Evolutionary conservation across 2,329 filamentous ascomycete species (phyloP), one percentile per base, ranked within the genome.

Genomic region (Fusarium praegraminearum): DNA sequence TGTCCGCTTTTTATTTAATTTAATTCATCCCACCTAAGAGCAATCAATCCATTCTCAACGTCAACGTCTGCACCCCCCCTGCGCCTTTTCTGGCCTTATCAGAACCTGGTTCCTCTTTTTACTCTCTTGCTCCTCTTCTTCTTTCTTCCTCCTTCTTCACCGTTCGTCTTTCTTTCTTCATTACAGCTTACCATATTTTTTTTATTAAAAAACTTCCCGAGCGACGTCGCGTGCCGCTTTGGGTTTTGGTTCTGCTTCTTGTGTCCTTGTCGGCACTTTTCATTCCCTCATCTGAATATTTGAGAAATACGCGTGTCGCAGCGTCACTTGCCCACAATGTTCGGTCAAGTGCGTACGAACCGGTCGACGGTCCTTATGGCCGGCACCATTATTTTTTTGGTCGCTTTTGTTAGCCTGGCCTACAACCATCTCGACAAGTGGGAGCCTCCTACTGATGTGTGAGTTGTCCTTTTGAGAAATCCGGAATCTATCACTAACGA

Each of bases 381-480:
- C 51, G 78, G 66, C 35, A 67, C 73, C 41, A 67, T 79, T 46
- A 68, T 80, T 67, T 79, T 78, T 66, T 65, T 79, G 62, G 68
- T 74, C 52, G 64, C 75, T 57, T 73, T 79, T 43, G 69, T 76
- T 41, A 76, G 76, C 61, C 71, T 80, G 28, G 71, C 74, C 54
- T 79, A 77, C 57, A 77, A 76, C 67, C 76, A 78, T 56, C 64
- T 79, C 28, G 77, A 76, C 55, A 72, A 70, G 11, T 78, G 73
- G 73, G 70, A 73, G 63, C 68, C 56, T 57, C 70, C 73, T 7
- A 56, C 70, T 30, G 70, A 75, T 58, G 64, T 67, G 73, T 75
- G 40, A 73, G 73, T 65, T 46, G n/a, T 58, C 33, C 35, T 33
- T 13, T 46, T 12, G 15, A 47, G 32, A 38, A 22, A 11, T 4